Evolutionary conservation across 2,329 filamentous ascomycete species (phyloP).

Genomic region (Curvularia sp.): DNA sequence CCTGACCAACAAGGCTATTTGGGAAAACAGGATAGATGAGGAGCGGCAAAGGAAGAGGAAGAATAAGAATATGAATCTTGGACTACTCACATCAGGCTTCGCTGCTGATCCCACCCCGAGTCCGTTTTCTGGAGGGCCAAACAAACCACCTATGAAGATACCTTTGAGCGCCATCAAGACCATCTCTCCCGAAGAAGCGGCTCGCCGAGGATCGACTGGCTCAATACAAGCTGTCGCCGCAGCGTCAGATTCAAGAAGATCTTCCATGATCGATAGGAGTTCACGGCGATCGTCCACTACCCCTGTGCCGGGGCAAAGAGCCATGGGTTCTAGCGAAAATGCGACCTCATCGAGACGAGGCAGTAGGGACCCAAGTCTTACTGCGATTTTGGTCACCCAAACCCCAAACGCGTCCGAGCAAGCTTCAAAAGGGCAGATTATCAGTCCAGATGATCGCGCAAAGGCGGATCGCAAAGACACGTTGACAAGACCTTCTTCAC

Average conservation of each 20-base stretch:
- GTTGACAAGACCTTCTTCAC: constrained; percentile 35
- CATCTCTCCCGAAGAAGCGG: constrained; percentile 25
- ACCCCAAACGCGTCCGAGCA: constrained; percentile 42
- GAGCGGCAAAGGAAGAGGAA: constrained; percentile 63
- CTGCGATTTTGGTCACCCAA: constrained; percentile 51
- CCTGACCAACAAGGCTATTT: constrained; percentile 75
- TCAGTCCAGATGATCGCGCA: constrained; percentile 24
- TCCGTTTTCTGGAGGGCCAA: constrained; percentile 41
- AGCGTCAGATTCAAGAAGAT: constrained; percentile 37
- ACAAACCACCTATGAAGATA: constrained; percentile 17
- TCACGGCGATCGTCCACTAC: constrained; percentile 43
- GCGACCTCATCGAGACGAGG: constrained; percentile 48
- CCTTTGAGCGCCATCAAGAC: constrained; percentile 20
- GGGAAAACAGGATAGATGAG: constrained; percentile 71
- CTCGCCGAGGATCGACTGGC: constrained; percentile 40
- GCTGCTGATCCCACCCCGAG: constrained; percentile 44
- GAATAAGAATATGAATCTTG: constrained; percentile 35
- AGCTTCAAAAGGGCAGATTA: constrained; percentile 25
- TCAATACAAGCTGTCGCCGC: constrained; percentile 30
- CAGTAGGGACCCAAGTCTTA: constrained; percentile 51
- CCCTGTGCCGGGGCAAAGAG: constrained; percentile 28
- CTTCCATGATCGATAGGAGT: constrained; percentile 37
- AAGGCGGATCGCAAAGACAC: constrained; percentile 43
- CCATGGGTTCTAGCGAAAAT: constrained; percentile 40
- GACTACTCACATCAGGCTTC: constrained; percentile 32